These are phyloP conservation scores for Fusarium hainanense DNA, from an alignment of 2,329 filamentous ascomycete genomes.

Conservation along the genomic window DNA sequence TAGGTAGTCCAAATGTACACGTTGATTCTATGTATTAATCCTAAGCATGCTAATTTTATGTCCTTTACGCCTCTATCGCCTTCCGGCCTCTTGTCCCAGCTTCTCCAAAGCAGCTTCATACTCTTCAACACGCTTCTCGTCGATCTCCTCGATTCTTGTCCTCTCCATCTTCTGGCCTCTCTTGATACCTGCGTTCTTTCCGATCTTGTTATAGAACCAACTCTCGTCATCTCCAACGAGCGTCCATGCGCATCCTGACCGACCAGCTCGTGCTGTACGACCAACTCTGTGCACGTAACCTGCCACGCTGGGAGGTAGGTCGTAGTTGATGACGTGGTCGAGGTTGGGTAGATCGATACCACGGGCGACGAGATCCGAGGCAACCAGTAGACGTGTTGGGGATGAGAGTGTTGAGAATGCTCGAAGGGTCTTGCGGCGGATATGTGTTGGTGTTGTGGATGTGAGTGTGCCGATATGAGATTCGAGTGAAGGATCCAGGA, in stretches of 20 bases:
- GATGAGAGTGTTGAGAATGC: conserved; percentile 75
- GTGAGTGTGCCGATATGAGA: conserved; percentile 75
- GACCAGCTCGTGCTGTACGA: conserved; percentile 85
- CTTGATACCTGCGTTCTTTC: conserved; percentile 63
- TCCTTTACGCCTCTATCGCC: conserved; percentile 24
- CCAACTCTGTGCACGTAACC: conserved; percentile 94
- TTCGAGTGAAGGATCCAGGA: conserved; percentile 71
- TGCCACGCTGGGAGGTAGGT: conserved; percentile 82
- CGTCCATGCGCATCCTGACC: conserved; percentile 83
- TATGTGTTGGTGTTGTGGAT: conserved; percentile 79
- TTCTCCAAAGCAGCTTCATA: conserved; percentile 70
- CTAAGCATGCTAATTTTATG: not conserved
- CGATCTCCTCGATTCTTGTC: conserved; percentile 60
- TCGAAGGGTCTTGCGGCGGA: conserved; percentile 73
- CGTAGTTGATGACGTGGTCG: conserved; percentile 92
- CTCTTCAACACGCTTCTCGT: conserved; percentile 57
- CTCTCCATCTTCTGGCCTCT: conserved; percentile 60
- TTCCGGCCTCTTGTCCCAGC: conserved; percentile 69
- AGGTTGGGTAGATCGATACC: conserved; percentile 86
- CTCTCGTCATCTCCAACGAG: conserved; percentile 84
- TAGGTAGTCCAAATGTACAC: not conserved
- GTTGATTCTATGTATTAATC: not conserved
- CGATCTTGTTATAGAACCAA: conserved; percentile 93
- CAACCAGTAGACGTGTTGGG: conserved; percentile 80
- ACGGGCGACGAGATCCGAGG: conserved; percentile 91